A percentile compares a stretch with the other conserved stretches of the same genome.
phyloP scores from a whole-genome alignment of 2,329 filamentous ascomycete genomes.

The Geosmithia morbida region DNA sequence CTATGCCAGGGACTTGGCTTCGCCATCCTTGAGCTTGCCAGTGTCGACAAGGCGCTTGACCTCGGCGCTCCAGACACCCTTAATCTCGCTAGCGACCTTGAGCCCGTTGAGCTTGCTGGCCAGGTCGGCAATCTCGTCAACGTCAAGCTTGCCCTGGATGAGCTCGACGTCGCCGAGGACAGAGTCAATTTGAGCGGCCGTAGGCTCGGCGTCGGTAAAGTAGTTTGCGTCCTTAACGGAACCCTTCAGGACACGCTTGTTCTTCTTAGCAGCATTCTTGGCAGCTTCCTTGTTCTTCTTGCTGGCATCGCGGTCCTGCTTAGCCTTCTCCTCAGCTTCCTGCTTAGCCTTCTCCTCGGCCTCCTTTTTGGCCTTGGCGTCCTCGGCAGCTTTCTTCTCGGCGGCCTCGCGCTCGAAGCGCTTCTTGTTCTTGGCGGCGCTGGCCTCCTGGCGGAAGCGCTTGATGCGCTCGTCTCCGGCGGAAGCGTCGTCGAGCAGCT shows the following conservation, averaged over 20 bases:
- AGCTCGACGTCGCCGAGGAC: conserved; percentile 78
- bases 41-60: conserved; percentile 62
- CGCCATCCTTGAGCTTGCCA: conserved; percentile 76
- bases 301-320: conserved; percentile 63
- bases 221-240: conserved; percentile 98
- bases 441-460: conserved; percentile 85
- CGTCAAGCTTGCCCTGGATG: conserved; percentile 75
- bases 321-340: conserved; percentile 76
- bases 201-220: conserved; percentile 63
- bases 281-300: conserved; percentile 99
- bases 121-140: conserved; percentile 77
- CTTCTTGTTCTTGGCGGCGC: conserved; percentile 94
- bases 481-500: conserved; percentile 76
- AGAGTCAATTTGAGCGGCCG: conserved; percentile 65
- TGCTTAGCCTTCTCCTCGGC: conserved; percentile 68
- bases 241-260: conserved; percentile 91
- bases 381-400: conserved; percentile 74
- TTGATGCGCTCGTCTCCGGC: conserved; percentile 90
- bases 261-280: conserved; percentile 99
- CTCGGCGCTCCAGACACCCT: conserved; percentile 67
- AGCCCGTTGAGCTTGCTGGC: conserved; percentile 67
- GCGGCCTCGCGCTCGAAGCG: conserved; percentile 79
- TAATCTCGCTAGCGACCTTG: conserved; percentile 74
- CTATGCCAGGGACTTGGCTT: conserved; percentile 58
- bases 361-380: conserved; percentile 69